phyloP scores from a whole-genome alignment of 768 basidiomycete species.

The Lactifluus hygrophoroides region DNA sequence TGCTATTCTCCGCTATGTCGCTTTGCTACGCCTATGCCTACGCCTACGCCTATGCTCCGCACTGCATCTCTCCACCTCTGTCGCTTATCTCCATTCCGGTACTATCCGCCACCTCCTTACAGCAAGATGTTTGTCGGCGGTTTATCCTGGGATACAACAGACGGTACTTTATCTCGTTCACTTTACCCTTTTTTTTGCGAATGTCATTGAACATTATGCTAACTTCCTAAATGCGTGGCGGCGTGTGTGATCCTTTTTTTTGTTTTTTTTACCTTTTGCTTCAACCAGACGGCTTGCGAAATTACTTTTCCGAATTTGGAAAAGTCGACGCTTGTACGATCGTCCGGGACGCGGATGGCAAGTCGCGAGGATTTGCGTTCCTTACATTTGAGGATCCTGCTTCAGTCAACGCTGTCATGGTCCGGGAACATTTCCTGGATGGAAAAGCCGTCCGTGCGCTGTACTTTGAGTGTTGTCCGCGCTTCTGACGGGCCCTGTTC shows the following conservation, averaged over 20 bases:
- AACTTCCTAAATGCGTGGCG: constrained; percentile 37
- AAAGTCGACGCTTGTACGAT: constrained; percentile 97
- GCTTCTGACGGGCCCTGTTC: constrained; percentile 10
- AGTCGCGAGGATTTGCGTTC: constrained; percentile 97
- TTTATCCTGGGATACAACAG: constrained; percentile 90
- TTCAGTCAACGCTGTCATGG: constrained; percentile 93
- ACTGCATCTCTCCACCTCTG: constrained; percentile 19
- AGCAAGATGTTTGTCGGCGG: constrained; percentile 99
- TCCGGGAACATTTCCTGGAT: constrained; percentile 88
- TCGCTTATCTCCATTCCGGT: constrained; percentile 18
- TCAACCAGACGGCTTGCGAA: constrained; percentile 56
- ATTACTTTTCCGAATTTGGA: constrained; percentile 94
- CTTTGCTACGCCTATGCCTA: constrained; percentile 15
- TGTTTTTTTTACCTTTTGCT: not conserved
- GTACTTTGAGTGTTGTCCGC: not conserved
- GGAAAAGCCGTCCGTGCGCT: constrained; percentile 82
- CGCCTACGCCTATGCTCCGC: constrained; percentile 17
- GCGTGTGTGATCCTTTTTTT: constrained; percentile 21
- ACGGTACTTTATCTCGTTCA: constrained; percentile 28
- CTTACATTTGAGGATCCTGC: constrained; percentile 90
- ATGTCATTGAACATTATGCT: constrained; percentile 28
- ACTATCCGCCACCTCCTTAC: constrained; percentile 25
- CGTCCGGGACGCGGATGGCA: constrained; percentile 93
- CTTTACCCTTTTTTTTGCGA: constrained; percentile 20
- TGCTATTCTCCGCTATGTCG: constrained; percentile 18